Percentiles rank a stretch among this genome's conserved stretches.
phyloP scores from a whole-genome alignment of 164 flowering plant species.

The Macadamia integrifolia region DNA sequence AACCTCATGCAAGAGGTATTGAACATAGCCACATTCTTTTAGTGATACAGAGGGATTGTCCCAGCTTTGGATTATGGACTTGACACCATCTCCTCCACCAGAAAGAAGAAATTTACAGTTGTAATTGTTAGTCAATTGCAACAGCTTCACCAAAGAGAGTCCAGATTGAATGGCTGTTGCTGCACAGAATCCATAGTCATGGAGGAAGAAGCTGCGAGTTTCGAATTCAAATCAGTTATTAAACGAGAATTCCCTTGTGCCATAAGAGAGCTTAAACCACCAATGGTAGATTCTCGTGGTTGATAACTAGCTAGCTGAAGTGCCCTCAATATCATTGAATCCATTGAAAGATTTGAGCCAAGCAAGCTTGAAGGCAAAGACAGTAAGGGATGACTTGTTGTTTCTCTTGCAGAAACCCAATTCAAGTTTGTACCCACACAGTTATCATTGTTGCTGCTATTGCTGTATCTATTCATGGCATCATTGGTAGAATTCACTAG shows the following conservation, averaged over 20 bases:
- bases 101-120: no score
- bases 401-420: slow-evolving; percentile 31
- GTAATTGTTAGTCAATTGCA: no score
- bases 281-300: slow-evolving; percentile 20
- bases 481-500: slow-evolving; percentile 18
- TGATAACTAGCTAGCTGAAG: slow-evolving; percentile 44
- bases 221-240: slow-evolving; percentile 30
- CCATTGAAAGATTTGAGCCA: slow-evolving; percentile 35
- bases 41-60: no score
- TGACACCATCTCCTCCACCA: no score
- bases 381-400: slow-evolving; percentile 21
- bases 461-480: background rate
- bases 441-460: slow-evolving; percentile 11
- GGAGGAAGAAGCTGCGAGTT: slow-evolving; percentile 31
- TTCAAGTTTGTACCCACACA: slow-evolving; percentile 26
- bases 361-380: slow-evolving; percentile 48
- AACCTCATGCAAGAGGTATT: no score
- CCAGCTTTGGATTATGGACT: no score
- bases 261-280: slow-evolving; percentile 19
- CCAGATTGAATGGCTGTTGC: slow-evolving; percentile 52
- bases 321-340: slow-evolving; percentile 59
- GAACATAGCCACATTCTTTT: no score
- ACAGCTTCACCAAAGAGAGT: slow-evolving; percentile 50
- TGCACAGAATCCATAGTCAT: slow-evolving; percentile 29
- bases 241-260: slow-evolving; percentile 26